phyloP scores from a whole-genome alignment of 2,329 filamentous ascomycete species.

The Delphinella strobiligena region DNA sequence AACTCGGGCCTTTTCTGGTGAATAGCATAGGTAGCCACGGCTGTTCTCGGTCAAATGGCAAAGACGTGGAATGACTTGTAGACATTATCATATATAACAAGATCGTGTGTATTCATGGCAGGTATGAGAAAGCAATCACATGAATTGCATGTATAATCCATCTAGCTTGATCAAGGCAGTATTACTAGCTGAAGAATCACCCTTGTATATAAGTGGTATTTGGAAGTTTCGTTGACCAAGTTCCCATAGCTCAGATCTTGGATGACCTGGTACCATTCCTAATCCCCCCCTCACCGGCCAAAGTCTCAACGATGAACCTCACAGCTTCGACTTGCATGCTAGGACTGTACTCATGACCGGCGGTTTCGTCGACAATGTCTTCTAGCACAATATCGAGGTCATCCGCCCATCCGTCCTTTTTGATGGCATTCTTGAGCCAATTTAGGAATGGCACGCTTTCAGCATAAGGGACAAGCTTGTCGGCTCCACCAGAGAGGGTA shows the following conservation, averaged over 20 bases:
- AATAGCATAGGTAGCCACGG: no score
- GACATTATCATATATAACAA: no score
- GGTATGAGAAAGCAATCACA: no score
- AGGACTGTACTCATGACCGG: slow-evolving; percentile 57
- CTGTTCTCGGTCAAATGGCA: no score
- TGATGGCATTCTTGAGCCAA: slow-evolving; percentile 45
- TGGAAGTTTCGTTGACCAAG: no score
- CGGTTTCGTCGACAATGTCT: slow-evolving; percentile 55
- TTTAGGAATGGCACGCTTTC: slow-evolving; percentile 48
- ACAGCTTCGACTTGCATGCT: slow-evolving; percentile 57
- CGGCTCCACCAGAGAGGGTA: slow-evolving; percentile 51
- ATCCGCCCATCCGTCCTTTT: slow-evolving; percentile 37
- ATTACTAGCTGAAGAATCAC: no score
- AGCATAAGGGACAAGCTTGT: slow-evolving; percentile 61
- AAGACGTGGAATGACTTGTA: no score
- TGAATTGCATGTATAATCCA: no score
- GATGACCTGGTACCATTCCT: slow-evolving; percentile 5
- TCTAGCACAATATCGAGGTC: slow-evolving; percentile 46
- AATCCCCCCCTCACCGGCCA: slow-evolving; percentile 17
- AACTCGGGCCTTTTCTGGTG: neutral
- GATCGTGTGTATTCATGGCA: no score
- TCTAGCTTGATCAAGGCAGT: no score
- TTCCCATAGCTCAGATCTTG: slow-evolving; percentile 5
- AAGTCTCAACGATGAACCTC: slow-evolving; percentile 42
- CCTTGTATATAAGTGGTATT: no score